phyloP scores from a whole-genome alignment of 2,329 filamentous ascomycete genomes.

The Tricladium varicosporioides region DNA sequence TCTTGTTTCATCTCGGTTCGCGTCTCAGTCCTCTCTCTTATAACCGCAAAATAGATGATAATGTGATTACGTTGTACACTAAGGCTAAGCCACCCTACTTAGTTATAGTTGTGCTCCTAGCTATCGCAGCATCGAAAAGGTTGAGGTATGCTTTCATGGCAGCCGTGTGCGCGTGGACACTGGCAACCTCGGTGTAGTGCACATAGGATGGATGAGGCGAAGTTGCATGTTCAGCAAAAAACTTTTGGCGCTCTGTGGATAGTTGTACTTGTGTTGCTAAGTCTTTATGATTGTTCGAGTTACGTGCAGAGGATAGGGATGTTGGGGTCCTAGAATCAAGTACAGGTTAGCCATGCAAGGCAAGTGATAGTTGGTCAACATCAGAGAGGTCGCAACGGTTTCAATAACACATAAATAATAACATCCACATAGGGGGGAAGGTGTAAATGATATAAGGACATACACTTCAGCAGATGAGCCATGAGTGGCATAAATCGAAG shows the following conservation, averaged over 20 bases:
- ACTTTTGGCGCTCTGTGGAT: neutral
- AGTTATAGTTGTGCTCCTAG: neutral
- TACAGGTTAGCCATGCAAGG: too few relatives aligned
- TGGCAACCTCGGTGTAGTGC: neutral
- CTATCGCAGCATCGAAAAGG: neutral
- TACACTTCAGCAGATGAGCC: too few relatives aligned
- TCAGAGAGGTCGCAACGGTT: too few relatives aligned
- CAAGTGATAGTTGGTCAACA: too few relatives aligned
- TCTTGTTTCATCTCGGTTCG: too few relatives aligned
- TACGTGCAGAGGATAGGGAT: too few relatives aligned
- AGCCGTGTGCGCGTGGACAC: neutral
- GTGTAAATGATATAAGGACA: too few relatives aligned
- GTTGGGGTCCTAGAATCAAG: too few relatives aligned
- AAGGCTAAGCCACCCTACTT: neutral
- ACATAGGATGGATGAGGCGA: neutral
- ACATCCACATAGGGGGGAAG: too few relatives aligned
- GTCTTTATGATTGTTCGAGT: too few relatives aligned
- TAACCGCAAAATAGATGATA: neutral
- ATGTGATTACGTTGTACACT: neutral
- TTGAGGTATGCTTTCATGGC: slow-evolving; percentile 2
- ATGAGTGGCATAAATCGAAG: too few relatives aligned
- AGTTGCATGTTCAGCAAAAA: neutral
- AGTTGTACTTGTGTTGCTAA: neutral
- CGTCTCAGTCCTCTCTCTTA: neutral
- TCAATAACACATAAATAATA: too few relatives aligned